Conservation (phyloP, 176 grass and related monocot species). For the Panicum miliaceum region DNA sequence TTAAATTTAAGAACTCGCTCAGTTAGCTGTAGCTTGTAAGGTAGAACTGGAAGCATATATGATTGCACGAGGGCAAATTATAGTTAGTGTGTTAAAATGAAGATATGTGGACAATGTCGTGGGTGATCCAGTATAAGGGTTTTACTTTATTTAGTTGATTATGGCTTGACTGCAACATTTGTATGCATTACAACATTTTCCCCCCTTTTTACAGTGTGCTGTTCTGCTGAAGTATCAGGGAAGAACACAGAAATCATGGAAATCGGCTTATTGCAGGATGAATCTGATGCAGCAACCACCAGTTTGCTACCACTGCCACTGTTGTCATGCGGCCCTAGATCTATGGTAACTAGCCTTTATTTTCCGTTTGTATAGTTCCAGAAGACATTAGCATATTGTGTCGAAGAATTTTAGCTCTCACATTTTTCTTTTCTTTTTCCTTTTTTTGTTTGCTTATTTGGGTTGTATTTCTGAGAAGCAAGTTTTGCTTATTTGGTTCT, state of each 20-base stretch:
- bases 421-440: background rate
- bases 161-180: background rate
- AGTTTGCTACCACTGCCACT: conserved; percentile 53
- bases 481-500: conserved; percentile 17
- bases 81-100: background rate
- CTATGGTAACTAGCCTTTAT: conserved; percentile 50
- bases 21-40: background rate
- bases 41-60: conserved; percentile 14
- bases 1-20: background rate
- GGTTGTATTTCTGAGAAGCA: conserved; percentile 3
- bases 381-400: conserved; percentile 7
- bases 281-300: conserved; percentile 37
- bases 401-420: background rate
- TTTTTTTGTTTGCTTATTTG: conserved; percentile 4
- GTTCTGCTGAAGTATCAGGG: conserved; percentile 33
- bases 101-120: background rate
- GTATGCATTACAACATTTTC: background rate
- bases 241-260: conserved; percentile 47
- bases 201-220: conserved; percentile 44
- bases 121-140: background rate
- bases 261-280: conserved; percentile 49
- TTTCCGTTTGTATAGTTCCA: conserved; percentile 18
- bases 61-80: background rate
- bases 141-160: conserved; percentile 1
- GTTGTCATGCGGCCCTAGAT: conserved; percentile 53